Conservation (phyloP, 768 basidiomycete species). For the Clitopilus hobsonii region DNA sequence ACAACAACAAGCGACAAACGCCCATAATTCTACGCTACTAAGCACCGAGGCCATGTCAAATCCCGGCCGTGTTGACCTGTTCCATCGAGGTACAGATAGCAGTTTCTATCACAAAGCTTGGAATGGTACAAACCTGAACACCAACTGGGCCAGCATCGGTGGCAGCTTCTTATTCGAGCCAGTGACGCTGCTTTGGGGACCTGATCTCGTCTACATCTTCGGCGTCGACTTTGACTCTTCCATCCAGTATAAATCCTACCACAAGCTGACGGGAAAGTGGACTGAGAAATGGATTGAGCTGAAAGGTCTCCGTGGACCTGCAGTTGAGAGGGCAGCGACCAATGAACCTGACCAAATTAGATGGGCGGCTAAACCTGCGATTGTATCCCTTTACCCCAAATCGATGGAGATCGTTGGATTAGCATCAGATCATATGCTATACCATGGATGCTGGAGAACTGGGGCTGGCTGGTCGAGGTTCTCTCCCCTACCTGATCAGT, state of each 20-base stretch:
- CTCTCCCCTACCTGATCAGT: background rate
- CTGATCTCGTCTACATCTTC: conserved; percentile 6
- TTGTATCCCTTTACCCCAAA: background rate
- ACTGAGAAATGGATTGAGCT: background rate
- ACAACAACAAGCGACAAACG: no score
- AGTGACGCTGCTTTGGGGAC: background rate
- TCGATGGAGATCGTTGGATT: background rate
- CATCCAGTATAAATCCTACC: conserved; percentile 5
- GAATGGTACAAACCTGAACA: background rate
- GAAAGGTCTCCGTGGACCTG: background rate
- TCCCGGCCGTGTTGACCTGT: conserved; percentile 4
- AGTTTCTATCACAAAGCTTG: conserved; percentile 1
- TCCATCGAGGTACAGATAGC: background rate
- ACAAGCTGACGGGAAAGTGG: background rate
- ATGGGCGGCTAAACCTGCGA: background rate
- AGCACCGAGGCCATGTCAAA: no score
- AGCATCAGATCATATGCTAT: background rate
- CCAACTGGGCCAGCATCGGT: background rate
- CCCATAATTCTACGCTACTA: no score
- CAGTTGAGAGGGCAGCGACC: background rate
- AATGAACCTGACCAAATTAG: background rate
- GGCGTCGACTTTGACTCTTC: conserved; percentile 1
- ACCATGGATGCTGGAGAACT: background rate
- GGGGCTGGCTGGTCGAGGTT: background rate
- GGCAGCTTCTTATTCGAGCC: background rate